phyloP scores from a whole-genome alignment of 176 grass and related monocot species.

The Tuctoria greenei region DNA sequence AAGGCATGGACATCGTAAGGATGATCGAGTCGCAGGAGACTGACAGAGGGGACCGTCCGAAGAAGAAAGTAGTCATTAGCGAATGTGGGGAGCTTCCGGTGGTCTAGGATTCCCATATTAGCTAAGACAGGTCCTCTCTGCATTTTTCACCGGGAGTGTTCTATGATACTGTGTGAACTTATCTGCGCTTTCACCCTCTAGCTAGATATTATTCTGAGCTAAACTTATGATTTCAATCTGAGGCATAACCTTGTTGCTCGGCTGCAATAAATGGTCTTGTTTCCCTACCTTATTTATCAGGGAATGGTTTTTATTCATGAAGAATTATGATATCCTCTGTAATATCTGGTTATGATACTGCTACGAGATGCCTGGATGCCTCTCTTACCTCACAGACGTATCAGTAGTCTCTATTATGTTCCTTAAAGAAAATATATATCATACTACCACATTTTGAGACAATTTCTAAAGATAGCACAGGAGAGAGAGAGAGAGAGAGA shows the following conservation, averaged over 20 bases:
- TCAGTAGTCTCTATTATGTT: too few species aligned
- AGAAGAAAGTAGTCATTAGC: slow-evolving; percentile 81
- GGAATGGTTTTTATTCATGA: neutral
- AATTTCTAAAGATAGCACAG: too few species aligned
- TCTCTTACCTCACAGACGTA: neutral
- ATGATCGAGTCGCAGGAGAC: slow-evolving; percentile 76
- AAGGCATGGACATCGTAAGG: slow-evolving; percentile 79
- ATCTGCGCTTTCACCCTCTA: neutral
- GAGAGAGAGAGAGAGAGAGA: too few species aligned
- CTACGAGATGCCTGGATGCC: neutral
- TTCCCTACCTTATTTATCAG: neutral
- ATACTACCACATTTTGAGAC: too few species aligned
- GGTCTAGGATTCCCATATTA: slow-evolving; percentile 28
- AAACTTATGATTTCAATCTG: slow-evolving; percentile 3
- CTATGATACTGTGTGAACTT: neutral
- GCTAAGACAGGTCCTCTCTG: neutral
- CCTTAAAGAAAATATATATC: too few species aligned
- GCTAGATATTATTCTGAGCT: slow-evolving; percentile 25
- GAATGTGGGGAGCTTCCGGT: slow-evolving; percentile 86
- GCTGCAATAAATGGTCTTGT: slow-evolving; percentile 31
- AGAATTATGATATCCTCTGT: neutral
- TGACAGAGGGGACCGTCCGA: slow-evolving; percentile 80
- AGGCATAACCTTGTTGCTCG: neutral
- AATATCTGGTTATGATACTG: neutral
- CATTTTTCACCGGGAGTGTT: neutral